These are phyloP conservation scores for Pyracantha coccinea DNA, from an alignment of 331 rosid genomes.

Conservation along the genomic window DNA sequence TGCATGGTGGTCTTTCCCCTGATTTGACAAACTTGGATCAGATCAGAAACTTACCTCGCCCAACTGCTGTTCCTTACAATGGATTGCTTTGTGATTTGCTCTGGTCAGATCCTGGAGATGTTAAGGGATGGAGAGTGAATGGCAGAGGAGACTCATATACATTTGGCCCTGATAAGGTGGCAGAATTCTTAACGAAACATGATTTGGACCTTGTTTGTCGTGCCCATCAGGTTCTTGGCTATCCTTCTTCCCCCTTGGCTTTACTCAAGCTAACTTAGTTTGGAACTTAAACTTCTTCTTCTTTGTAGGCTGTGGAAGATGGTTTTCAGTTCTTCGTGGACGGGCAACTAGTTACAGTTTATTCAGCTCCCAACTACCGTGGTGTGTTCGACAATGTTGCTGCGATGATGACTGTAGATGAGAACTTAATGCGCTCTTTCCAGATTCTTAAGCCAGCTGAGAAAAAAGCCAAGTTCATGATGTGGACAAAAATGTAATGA, in stretches of 20 bases:
- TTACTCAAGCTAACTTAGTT: background rate
- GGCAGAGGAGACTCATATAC: conserved; percentile 96
- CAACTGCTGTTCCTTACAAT: conserved; percentile 71
- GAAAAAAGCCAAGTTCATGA: conserved; percentile 47
- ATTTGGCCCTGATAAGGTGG: conserved; percentile 89
- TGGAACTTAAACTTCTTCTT: conserved; percentile 15
- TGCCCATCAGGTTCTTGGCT: conserved; percentile 80
- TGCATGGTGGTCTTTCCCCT: conserved; percentile 99
- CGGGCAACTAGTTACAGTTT: conserved; percentile 73
- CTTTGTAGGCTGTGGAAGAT: conserved; percentile 73
- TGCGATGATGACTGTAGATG: conserved; percentile 93
- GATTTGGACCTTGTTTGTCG: conserved; percentile 97
- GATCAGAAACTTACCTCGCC: conserved; percentile 72
- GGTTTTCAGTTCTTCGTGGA: conserved; percentile 88
- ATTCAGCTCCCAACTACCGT: conserved; percentile 89
- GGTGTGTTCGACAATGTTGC: conserved; percentile 91
- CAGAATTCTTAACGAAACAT: conserved; percentile 68
- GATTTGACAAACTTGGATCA: conserved; percentile 56
- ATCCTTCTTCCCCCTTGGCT: background rate
- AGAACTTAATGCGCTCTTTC: conserved; percentile 83
- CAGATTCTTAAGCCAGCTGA: conserved; percentile 91
- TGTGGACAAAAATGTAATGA: conserved; percentile 56
- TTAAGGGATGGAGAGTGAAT: conserved; percentile 96
- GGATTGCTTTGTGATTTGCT: conserved; percentile 98
- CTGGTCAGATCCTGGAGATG: conserved; percentile 95